Evolutionary conservation across 345 rosid species (phyloP), one percentile per base, ranked within the genome.

Genomic region (Angophora floribunda): DNA sequence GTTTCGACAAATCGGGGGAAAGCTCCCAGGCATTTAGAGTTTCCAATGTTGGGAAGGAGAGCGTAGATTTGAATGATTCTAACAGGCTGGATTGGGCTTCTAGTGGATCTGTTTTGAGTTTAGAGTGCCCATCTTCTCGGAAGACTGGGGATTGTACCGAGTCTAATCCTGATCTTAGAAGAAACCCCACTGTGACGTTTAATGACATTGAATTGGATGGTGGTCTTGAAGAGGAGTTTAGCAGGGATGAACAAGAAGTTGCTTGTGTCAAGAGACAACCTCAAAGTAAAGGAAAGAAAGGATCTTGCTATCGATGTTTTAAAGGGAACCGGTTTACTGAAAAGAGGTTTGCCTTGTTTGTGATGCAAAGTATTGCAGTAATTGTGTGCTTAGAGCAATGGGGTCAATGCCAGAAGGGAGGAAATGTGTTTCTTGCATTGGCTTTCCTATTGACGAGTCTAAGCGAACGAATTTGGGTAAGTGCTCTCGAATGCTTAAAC

Each of bases 371-470:
- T 98, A 95, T 89, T 98, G 99, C 86, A 92, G 96, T 85, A 96
- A 89, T 88, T 98, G 99, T 59, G 99, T 98, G 52, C 99, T 98
- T 91, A 92, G 99, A 88, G 99, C 99, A n/a, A 97, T 98, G 99
- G 99, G 99, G 28, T 98, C 99, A 7, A 98, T 98, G 99, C 99
- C 99, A 4, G 99, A 98, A 95, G 99, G 99, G 87, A 95, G 99
- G 94, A 98, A 98, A 89, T 98, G 99, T 59, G 98, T 98, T 86
- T 91, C 95, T 84, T 98, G 99, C 89, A 98, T 98, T 17, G 97
- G 98, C 15, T 95, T 87, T 89, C 95, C 99, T 0, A 96, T 98
- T 63, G 97, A 96, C 45, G 99, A 98, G 90, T 92, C 94, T 0
- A 95, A 95, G 90, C 89, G 99, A 26, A 93, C 92, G 86, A 93